Evolutionary conservation across 2,329 filamentous ascomycete genomes (phyloP).

Genomic region (Zalaria obscura): DNA sequence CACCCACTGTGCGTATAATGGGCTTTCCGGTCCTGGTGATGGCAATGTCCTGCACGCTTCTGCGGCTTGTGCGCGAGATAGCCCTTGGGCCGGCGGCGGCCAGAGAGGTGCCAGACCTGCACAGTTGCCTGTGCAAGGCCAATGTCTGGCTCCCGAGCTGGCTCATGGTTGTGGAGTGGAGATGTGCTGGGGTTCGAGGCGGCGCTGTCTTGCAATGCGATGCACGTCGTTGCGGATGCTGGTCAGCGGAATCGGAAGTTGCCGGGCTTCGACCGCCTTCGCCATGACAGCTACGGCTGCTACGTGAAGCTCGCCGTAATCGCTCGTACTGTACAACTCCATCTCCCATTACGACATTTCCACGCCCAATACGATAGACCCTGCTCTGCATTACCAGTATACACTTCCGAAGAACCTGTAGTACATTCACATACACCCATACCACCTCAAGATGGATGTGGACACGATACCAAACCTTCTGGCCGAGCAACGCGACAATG

Average conservation of each 20-base stretch:
- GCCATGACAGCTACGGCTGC: too few species aligned
- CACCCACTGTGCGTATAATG: constrained; percentile 75
- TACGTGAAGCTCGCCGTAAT: too few species aligned
- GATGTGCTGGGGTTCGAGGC: not conserved
- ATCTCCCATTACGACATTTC: too few species aligned
- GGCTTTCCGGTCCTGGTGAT: constrained; percentile 96
- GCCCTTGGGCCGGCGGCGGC: constrained; percentile 11
- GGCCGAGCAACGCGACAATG: constrained; percentile 72
- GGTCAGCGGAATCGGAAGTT: too few species aligned
- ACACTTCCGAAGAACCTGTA: too few species aligned
- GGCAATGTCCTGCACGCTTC: constrained; percentile 61
- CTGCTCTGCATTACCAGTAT: too few species aligned
- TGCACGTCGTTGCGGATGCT: too few species aligned
- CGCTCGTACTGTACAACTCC: too few species aligned
- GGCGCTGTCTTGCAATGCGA: too few species aligned
- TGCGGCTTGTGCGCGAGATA: constrained; percentile 22
- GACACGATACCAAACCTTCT: constrained; percentile 89
- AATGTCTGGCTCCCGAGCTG: constrained; percentile 8
- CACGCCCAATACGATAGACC: too few species aligned
- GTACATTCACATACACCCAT: too few species aligned
- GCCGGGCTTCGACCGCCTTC: too few species aligned
- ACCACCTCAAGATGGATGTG: constrained; percentile 49
- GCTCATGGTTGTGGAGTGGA: constrained; percentile 3
- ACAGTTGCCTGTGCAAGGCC: constrained; percentile 19
- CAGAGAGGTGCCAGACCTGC: constrained; percentile 15